Conservation (phyloP, 306 rosid species). For the Cucumis sativus region DNA sequence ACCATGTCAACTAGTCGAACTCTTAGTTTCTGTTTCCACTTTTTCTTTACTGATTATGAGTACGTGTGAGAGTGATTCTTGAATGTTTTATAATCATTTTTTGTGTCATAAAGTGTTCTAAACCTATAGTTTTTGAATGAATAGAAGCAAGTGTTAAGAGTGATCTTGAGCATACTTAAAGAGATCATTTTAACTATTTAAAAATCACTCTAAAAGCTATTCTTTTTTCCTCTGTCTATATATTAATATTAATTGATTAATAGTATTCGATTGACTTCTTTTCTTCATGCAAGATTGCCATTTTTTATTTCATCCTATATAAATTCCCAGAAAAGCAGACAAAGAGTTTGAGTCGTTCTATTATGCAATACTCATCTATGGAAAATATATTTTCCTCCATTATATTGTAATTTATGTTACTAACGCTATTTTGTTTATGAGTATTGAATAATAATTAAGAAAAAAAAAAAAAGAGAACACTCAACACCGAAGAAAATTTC, state of each 20-base stretch:
- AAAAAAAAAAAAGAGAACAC: not conserved
- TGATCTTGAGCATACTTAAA: no score
- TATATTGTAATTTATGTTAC: not conserved
- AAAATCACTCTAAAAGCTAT: no score
- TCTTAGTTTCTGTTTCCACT: no score
- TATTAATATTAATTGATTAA: not conserved
- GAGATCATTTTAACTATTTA: no score
- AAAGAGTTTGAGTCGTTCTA: not conserved
- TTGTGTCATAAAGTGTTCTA: no score
- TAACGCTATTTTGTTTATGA: not conserved
- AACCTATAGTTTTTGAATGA: no score
- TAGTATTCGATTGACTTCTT: not conserved
- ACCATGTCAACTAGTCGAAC: not conserved
- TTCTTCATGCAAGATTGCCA: not conserved
- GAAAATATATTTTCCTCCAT: not conserved
- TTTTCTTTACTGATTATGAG: no score
- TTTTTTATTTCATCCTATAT: not conserved
- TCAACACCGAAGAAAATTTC: not conserved
- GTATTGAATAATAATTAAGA: no score
- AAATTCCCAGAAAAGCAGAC: not conserved
- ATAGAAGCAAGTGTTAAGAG: no score
- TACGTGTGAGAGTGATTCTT: no score
- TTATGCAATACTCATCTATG: no score
- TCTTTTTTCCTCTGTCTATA: not conserved
- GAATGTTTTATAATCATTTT: no score